A percentile compares a stretch with the other conserved stretches of the same genome.
phyloP scores from a whole-genome alignment of 805 yeast genomes.

The Yamadazyma akitaensis region DNA sequence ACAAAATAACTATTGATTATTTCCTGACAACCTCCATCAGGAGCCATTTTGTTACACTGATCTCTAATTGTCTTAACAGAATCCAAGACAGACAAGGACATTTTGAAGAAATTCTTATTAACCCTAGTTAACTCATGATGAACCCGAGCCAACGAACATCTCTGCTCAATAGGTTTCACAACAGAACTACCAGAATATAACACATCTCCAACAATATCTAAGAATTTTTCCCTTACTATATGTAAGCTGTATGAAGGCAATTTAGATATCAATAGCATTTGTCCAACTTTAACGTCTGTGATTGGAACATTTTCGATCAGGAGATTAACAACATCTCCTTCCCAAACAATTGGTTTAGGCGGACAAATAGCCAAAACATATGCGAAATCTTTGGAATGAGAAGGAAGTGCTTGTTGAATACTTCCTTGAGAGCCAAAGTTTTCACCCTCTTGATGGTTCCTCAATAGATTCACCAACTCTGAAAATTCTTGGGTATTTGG shows the following conservation, averaged over 20 bases:
- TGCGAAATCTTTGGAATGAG: constrained; percentile 38
- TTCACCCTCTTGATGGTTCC: constrained; percentile 18
- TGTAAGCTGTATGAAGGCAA: constrained; percentile 60
- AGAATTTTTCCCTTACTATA: constrained; percentile 53
- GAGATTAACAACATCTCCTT: constrained; percentile 67
- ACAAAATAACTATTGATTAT: constrained; percentile 69
- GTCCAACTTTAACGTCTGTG: constrained; percentile 63
- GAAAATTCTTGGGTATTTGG: constrained; percentile 25
- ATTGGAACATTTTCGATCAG: constrained; percentile 45
- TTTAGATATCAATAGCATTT: constrained; percentile 62
- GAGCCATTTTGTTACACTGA: constrained; percentile 50
- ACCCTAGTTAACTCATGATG: constrained; percentile 68
- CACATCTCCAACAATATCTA: constrained; percentile 53
- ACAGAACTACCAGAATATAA: constrained; percentile 38
- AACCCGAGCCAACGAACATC: constrained; percentile 70
- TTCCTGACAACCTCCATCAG: constrained; percentile 64
- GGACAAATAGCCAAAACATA: constrained; percentile 75
- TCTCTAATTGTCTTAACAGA: constrained; percentile 51
- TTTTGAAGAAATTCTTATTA: constrained; percentile 62
- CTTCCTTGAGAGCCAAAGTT: constrained; percentile 11
- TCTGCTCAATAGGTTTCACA: constrained; percentile 49
- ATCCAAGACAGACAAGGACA: constrained; percentile 63
- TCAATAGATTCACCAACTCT: constrained; percentile 20
- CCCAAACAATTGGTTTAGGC: constrained; percentile 86
- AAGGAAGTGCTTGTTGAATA: constrained; percentile 16